Evolutionary conservation across 2,329 filamentous ascomycete species (phyloP).

Genomic region (Alternaria novae-zelandiae): DNA sequence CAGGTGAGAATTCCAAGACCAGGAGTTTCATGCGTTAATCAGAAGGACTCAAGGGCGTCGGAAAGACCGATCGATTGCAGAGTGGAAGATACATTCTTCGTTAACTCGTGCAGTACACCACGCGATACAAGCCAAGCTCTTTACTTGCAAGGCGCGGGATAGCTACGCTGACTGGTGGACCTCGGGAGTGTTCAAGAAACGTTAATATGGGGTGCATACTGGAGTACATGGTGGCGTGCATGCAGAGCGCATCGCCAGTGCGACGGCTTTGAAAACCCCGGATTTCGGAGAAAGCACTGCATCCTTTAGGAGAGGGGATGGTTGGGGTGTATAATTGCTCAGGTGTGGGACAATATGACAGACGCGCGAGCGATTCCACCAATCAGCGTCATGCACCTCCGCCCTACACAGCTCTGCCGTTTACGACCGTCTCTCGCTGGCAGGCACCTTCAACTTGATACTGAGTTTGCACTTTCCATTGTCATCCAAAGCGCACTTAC

Average conservation of each 20-base stretch:
- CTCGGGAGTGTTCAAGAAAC: neutral
- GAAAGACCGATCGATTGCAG: neutral
- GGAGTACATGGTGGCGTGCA: neutral
- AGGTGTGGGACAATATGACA: slow-evolving; percentile 2
- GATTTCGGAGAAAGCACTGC: slow-evolving; percentile 4
- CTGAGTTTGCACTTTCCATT: neutral
- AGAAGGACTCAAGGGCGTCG: neutral
- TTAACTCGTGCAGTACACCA: neutral
- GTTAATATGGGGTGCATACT: slow-evolving; percentile 3
- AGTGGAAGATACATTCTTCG: neutral
- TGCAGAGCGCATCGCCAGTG: slow-evolving; percentile 1
- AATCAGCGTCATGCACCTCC: neutral
- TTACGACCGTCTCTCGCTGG: neutral
- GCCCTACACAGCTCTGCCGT: neutral
- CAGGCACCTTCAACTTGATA: neutral
- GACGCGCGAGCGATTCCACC: slow-evolving; percentile 3
- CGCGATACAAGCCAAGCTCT: neutral
- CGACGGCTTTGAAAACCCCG: neutral
- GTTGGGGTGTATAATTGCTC: neutral
- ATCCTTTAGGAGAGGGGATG: neutral
- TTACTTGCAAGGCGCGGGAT: neutral
- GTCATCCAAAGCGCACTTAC: neutral
- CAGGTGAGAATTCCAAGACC: neutral
- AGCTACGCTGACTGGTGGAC: neutral
- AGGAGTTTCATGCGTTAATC: neutral